Evolutionary conservation across 2,329 filamentous ascomycete genomes (phyloP).

Genomic region (Diaporthe vaccinii): DNA sequence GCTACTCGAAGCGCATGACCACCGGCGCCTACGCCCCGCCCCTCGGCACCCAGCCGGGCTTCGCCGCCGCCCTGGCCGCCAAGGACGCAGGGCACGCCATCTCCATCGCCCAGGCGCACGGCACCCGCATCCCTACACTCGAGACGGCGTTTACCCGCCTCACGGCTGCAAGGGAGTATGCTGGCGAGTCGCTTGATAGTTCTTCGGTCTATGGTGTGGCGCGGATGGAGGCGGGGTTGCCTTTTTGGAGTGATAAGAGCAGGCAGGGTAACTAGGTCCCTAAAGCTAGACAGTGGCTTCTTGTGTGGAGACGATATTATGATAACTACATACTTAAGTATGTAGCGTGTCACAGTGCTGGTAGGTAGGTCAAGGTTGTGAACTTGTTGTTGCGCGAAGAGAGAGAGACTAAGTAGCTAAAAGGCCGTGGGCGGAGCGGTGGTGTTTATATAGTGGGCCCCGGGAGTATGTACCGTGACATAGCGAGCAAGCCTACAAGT

Average conservation of each 20-base stretch:
- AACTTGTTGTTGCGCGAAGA: too few relatives aligned
- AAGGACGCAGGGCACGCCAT: conserved; percentile 67
- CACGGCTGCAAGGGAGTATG: conserved; percentile 53
- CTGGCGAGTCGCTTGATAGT: conserved; percentile 59
- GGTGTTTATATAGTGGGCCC: too few relatives aligned
- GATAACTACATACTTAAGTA: too few relatives aligned
- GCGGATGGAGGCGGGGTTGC: conserved; percentile 56
- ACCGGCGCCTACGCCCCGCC: conserved; percentile 54
- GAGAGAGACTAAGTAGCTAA: too few relatives aligned
- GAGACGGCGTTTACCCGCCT: conserved; percentile 59
- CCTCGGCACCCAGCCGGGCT: conserved; percentile 55
- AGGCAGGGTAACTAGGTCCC: background rate
- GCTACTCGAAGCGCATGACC: conserved; percentile 54
- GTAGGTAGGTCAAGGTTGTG: too few relatives aligned
- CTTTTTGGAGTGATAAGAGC: conserved; percentile 48
- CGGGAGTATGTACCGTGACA: too few relatives aligned
- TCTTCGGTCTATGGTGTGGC: conserved; percentile 63
- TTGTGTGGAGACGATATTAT: too few relatives aligned
- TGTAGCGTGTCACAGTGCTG: too few relatives aligned
- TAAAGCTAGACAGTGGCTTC: background rate
- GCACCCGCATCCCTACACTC: conserved; percentile 55
- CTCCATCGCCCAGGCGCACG: conserved; percentile 54
- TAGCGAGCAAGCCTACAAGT: too few relatives aligned
- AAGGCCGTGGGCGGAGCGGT: too few relatives aligned
- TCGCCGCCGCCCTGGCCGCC: conserved; percentile 62